Evolutionary conservation across 495 filamentous ascomycete genomes (phyloP), one percentile per base, ranked within the genome.

Genomic region (Aspergillus cristatus): DNA sequence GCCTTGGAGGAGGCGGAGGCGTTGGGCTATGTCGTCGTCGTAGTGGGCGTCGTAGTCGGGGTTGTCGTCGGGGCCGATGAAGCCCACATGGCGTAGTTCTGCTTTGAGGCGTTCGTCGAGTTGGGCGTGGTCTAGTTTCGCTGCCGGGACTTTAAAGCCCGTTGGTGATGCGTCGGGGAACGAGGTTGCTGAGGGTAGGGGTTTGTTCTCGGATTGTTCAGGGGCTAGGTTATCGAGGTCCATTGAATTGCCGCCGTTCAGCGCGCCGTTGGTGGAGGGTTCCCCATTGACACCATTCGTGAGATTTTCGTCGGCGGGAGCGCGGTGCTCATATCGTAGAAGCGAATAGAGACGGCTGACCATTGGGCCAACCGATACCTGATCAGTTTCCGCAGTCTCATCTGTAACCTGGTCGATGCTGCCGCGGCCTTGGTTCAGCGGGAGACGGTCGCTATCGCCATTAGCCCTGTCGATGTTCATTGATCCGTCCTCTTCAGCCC

Each of bases 1-100:
- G 32, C 70, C 65, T 50, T 99, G 91, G 0, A 99, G 71, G 26
- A 81, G 74, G 18, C 91, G 84, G 22, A 97, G 64, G 8, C 91
- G 84, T 36, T 86, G 88, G 12, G 86, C 84, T 32, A 97, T 81
- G 49, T 96, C 93, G 56, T 99, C 93, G 58, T 99, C 91, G 48
- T 79, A 83, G 62, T 93, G 82, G 3, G 79, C 82, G 54, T 91
- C 84, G 55, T 86, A 96, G 46, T 94, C 84, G 6, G 56, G 70
- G 38, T 76, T 79, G 34, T 77, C 66, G 13, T 82, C 81, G 6
- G 78, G 67, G 1, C 82, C 73, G 14, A 96, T 67, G 58, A 99
- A 84, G 31, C 91, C 93, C 29, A 94, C 84, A 60, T 94, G 82
- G n/a, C 85, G 81, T 28, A 97, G 80, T 51, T 99, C 91, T 33